Evolutionary conservation across 202 grass and related monocot species (phyloP).

Genomic region (Schoenoplectus triqueter): DNA sequence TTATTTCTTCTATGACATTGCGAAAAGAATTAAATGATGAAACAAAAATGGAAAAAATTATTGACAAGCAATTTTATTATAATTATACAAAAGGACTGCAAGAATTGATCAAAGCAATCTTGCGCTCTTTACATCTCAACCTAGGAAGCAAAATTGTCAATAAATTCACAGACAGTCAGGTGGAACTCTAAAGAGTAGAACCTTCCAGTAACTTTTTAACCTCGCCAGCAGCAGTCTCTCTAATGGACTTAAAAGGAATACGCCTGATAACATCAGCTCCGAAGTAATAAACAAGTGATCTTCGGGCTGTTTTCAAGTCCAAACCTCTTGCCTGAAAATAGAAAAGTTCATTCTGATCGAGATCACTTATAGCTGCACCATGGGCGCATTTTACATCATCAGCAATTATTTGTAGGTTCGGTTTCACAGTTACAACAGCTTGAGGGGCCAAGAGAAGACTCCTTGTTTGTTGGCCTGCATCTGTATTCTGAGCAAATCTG

Average conservation of each 20-base stretch:
- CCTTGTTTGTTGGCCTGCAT: constrained; percentile 84
- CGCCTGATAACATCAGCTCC: constrained; percentile 78
- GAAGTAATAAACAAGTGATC: constrained; percentile 79
- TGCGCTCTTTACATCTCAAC: constrained; percentile 18
- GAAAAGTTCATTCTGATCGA: constrained; percentile 77
- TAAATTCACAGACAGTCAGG: background rate
- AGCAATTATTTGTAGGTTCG: constrained; percentile 94
- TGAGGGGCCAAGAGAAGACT: constrained; percentile 80
- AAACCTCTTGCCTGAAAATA: constrained; percentile 87
- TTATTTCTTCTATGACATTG: background rate
- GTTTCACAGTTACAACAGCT: constrained; percentile 82
- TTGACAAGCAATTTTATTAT: background rate
- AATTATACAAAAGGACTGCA: constrained; percentile 12
- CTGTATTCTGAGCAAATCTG: constrained; percentile 87
- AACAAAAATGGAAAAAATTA: constrained; percentile 13
- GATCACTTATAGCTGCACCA: constrained; percentile 93
- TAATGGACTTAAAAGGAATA: constrained; percentile 76
- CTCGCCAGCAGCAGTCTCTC: constrained; percentile 46
- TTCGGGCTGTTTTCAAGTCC: constrained; percentile 61
- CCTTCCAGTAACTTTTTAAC: constrained; percentile 60
- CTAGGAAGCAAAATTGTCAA: constrained; percentile 15
- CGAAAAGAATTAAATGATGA: background rate
- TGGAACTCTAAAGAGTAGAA: constrained; percentile 1
- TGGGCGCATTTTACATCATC: constrained; percentile 94
- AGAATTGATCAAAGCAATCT: background rate